Evolutionary conservation across 2,329 filamentous ascomycete genomes (phyloP).

Genomic region (Aspergillus pseudotamarii): DNA sequence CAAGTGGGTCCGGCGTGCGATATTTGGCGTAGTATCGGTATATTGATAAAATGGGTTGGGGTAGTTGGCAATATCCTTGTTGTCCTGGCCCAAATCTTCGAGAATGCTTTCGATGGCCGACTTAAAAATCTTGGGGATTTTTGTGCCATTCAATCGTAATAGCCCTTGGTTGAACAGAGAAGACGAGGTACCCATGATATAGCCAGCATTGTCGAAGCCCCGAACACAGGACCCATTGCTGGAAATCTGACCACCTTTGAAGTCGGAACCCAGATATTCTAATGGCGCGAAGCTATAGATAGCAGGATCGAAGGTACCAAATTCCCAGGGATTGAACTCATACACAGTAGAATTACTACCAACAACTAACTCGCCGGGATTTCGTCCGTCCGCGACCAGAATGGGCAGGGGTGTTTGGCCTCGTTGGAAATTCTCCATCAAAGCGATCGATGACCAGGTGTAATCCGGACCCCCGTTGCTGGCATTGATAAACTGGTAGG

Average conservation of each 20-base stretch:
- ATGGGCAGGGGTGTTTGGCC: slow-evolving; percentile 72
- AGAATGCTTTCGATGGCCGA: slow-evolving; percentile 57
- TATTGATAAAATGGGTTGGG: slow-evolving; percentile 75
- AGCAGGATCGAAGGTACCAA: slow-evolving; percentile 73
- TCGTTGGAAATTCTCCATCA: slow-evolving; percentile 59
- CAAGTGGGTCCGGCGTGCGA: slow-evolving; percentile 55
- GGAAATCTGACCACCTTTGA: slow-evolving; percentile 62
- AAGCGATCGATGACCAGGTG: slow-evolving; percentile 76
- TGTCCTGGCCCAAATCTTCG: slow-evolving; percentile 54
- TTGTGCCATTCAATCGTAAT: slow-evolving; percentile 60
- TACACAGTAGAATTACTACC: slow-evolving; percentile 70
- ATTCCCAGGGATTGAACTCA: slow-evolving; percentile 76
- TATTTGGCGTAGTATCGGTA: slow-evolving; percentile 61
- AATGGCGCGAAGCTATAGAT: slow-evolving; percentile 70
- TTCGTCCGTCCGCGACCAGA: slow-evolving; percentile 67
- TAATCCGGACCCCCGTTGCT: slow-evolving; percentile 69
- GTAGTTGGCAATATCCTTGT: slow-evolving; percentile 73
- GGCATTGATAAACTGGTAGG: slow-evolving; percentile 76
- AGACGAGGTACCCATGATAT: slow-evolving; percentile 79
- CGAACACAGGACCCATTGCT: slow-evolving; percentile 64
- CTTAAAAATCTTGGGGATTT: slow-evolving; percentile 53
- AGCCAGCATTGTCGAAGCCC: slow-evolving; percentile 80
- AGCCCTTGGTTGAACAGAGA: slow-evolving; percentile 79
- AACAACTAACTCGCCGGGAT: slow-evolving; percentile 61
- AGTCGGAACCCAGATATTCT: slow-evolving; percentile 71